These are phyloP conservation scores for Fusarium sambucinum DNA, from an alignment of 2,329 filamentous ascomycete species.

Conservation along the genomic window DNA sequence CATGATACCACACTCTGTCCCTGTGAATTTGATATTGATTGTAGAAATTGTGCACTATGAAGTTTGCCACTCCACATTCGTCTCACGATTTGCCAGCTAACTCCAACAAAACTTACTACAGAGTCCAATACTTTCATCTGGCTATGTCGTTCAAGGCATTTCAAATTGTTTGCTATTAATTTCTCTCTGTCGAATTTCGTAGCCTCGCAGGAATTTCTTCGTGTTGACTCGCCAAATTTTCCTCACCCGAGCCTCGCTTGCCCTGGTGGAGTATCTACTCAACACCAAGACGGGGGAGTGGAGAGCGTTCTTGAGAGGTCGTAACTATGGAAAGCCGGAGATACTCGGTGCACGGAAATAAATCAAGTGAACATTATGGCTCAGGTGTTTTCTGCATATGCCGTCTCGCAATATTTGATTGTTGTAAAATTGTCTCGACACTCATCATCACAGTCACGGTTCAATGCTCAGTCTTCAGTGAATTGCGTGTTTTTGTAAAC, in stretches of 20 bases:
- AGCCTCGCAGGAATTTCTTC: constrained; percentile 44
- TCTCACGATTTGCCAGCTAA: too few relatives aligned
- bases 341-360: background rate
- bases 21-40: constrained; percentile 1
- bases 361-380: background rate
- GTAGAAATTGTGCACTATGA: background rate
- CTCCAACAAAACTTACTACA: background rate
- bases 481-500: constrained; percentile 46
- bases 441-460: background rate
- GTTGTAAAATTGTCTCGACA: background rate
- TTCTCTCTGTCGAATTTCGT: constrained; percentile 17
- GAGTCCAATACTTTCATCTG: background rate
- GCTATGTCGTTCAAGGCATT: background rate
- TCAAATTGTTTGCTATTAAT: background rate
- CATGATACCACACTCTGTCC: constrained; percentile 25
- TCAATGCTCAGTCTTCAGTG: constrained; percentile 18
- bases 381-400: background rate
- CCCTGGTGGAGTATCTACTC: constrained; percentile 41
- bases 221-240: constrained; percentile 35
- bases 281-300: constrained; percentile 3
- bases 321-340: background rate
- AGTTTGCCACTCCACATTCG: constrained; percentile 1
- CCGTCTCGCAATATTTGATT: background rate
- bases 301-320: background rate
- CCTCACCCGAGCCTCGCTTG: constrained; percentile 45